Conservation (phyloP, 306 rosid genomes). For the Vicia villosa region DNA sequence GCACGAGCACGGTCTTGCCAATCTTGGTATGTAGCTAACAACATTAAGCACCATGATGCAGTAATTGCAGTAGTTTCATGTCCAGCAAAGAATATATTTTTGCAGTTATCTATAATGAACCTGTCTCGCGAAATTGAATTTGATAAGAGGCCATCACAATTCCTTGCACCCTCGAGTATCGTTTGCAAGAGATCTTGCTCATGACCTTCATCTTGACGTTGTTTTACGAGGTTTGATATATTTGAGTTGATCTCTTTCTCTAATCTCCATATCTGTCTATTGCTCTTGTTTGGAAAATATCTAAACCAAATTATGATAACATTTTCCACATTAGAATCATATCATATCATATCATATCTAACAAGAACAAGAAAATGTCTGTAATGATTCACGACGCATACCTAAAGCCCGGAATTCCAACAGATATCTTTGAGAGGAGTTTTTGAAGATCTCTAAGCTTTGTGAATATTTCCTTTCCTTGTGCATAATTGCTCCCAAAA, state of each 20-base stretch:
- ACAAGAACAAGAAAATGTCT: not conserved
- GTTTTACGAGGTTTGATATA: constrained; percentile 48
- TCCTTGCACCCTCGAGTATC: constrained; percentile 64
- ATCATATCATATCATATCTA: not conserved
- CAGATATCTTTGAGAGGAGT: constrained; percentile 38
- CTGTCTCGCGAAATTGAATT: constrained; percentile 28
- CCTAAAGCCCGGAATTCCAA: constrained; percentile 68
- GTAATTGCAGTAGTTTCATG: constrained; percentile 50
- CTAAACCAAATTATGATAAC: not conserved
- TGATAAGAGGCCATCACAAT: constrained; percentile 19
- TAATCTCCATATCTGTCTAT: constrained; percentile 60
- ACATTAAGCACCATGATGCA: constrained; percentile 50
- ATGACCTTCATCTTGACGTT: constrained; percentile 34
- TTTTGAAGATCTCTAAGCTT: constrained; percentile 64
- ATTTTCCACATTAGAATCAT: constrained; percentile 16
- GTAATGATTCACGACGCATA: constrained; percentile 11
- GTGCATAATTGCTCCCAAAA: constrained; percentile 65
- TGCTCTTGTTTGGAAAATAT: constrained; percentile 56
- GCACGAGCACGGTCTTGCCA: constrained; percentile 52
- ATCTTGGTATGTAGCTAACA: constrained; percentile 45
- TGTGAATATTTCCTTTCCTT: constrained; percentile 65
- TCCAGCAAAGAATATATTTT: constrained; percentile 52
- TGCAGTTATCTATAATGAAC: constrained; percentile 60
- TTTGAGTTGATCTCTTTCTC: constrained; percentile 57
- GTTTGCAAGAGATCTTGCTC: constrained; percentile 68